Evolutionary conservation across 2,329 filamentous ascomycete genomes (phyloP).

Genomic region (Aschersonia sp.): DNA sequence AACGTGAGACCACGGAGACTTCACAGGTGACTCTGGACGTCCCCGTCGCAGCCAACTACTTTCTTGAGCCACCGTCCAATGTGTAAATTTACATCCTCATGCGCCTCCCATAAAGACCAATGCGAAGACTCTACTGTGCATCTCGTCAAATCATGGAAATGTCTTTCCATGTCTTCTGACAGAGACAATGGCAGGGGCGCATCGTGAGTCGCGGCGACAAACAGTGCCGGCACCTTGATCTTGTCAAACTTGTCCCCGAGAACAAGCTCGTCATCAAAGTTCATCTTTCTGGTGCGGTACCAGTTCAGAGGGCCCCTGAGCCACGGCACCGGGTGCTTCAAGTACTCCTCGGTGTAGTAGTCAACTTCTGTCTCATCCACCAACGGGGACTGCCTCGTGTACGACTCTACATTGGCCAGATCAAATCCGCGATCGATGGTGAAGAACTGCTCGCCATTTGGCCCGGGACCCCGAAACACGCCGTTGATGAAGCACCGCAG

Average conservation of each 20-base stretch:
- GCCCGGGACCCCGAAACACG: slow-evolving; percentile 52
- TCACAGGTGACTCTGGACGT: slow-evolving; percentile 10
- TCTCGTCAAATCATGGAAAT: slow-evolving; percentile 49
- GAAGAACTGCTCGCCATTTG: slow-evolving; percentile 28
- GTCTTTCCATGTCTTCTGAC: slow-evolving; percentile 54
- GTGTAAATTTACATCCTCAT: slow-evolving; percentile 53
- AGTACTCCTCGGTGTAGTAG: slow-evolving; percentile 61
- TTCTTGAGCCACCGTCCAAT: slow-evolving; percentile 52
- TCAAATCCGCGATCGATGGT: slow-evolving; percentile 7
- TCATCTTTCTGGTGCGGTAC: slow-evolving; percentile 64
- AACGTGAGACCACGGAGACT: neutral
- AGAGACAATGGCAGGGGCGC: slow-evolving; percentile 56
- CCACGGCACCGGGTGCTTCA: slow-evolving; percentile 38
- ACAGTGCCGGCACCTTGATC: slow-evolving; percentile 52
- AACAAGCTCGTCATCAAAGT: slow-evolving; percentile 59
- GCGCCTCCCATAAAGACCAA: slow-evolving; percentile 69
- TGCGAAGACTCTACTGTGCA: slow-evolving; percentile 56
- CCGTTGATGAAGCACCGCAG: slow-evolving; percentile 57
- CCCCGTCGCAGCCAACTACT: slow-evolving; percentile 8
- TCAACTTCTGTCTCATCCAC: slow-evolving; percentile 57
- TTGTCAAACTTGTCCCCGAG: slow-evolving; percentile 41
- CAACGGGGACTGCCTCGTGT: slow-evolving; percentile 32
- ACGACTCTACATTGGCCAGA: slow-evolving; percentile 33
- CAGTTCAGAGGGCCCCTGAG: slow-evolving; percentile 73
- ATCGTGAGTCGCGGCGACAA: slow-evolving; percentile 61